Base-by-base conservation (phyloP, 2,329 filamentous ascomycete genomes). In the Hypoxylon sp. region DNA sequence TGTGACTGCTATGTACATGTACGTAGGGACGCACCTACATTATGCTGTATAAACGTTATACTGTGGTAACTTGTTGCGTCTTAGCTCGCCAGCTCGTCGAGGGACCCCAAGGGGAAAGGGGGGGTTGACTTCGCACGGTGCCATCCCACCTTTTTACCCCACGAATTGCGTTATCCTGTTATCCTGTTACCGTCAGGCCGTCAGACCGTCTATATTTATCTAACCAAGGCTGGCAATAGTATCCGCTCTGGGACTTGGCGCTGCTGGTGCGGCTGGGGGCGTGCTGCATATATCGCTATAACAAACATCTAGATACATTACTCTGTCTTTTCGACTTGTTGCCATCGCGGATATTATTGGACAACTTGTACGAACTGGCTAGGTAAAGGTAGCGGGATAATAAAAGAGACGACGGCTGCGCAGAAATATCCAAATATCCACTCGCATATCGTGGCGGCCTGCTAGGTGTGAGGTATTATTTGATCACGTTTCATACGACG, bases 151-250 rank as follows among this genome's bases (percentile, higher is more conserved):
- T 38, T 45, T 56, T 46, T 63, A 64, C 58, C 61, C 61, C 61
- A 62, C 61, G 61, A 64, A 64, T 64, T 62, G 61, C 61, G 61
- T 58, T 64, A 64, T 64, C 61, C 58, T 58, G 57, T 58, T 58
- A 45, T 38, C 38, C 42, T n/a, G n/a, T n/a, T n/a, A n/a, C n/a
- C n/a, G n/a, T n/a, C n/a, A n/a, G n/a, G n/a, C n/a, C n/a, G n/a
- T n/a, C n/a, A n/a, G n/a, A n/a, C n/a, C n/a, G n/a, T n/a, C n/a
- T n/a, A 43, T 42, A 42, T 35, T 4, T n/a, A 8, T 35, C 31
- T 35, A 35, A 17, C 31, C 31, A 35, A 11, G 5, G n/a, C n/a
- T n/a, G n/a, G n/a, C n/a, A n/a, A n/a, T n/a, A n/a, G n/a, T n/a
- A n/a, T n/a, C n/a, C n/a, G n/a, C n/a, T n/a, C n/a, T n/a, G n/a